Percentiles rank a stretch among this genome's conserved stretches.
These are phyloP conservation scores for Soucietia sequanensis DNA, from an alignment of 805 yeast genomes.

Conservation along the genomic window DNA sequence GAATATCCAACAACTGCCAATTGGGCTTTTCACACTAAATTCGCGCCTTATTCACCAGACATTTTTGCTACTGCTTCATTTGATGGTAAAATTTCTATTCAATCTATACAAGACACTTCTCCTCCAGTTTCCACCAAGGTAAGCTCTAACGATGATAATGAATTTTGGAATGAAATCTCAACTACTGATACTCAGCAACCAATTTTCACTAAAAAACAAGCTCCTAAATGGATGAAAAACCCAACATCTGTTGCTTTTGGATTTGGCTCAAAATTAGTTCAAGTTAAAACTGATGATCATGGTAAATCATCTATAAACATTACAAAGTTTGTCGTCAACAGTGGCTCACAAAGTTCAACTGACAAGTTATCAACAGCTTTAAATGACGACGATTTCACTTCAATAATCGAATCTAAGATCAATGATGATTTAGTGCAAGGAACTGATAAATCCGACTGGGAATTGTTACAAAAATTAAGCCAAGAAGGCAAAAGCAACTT, in stretches of 20 bases:
- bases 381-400: conserved; percentile 49
- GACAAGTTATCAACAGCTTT: conserved; percentile 56
- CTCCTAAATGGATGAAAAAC: conserved; percentile 85
- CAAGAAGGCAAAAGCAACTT: conserved; percentile 50
- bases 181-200: conserved; percentile 72
- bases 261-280: conserved; percentile 86
- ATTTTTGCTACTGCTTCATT: conserved; percentile 85
- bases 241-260: conserved; percentile 81
- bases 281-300: conserved; percentile 42
- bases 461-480: conserved; percentile 51
- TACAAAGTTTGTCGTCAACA: conserved; percentile 40
- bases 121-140: conserved; percentile 50
- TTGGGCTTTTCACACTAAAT: conserved; percentile 88
- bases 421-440: conserved; percentile 33
- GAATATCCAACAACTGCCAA: conserved; percentile 89
- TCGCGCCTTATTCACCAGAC: conserved; percentile 88
- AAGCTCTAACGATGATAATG: conserved; percentile 56
- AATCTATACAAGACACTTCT: conserved; percentile 84
- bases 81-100: conserved; percentile 78
- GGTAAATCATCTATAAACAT: conserved; percentile 44
- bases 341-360: conserved; percentile 31
- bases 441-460: conserved; percentile 62
- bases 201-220: conserved; percentile 66
- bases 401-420: conserved; percentile 56
- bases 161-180: conserved; percentile 82